phyloP scores from a whole-genome alignment of 257 asterid genomes.

The Rhazya stricta region DNA sequence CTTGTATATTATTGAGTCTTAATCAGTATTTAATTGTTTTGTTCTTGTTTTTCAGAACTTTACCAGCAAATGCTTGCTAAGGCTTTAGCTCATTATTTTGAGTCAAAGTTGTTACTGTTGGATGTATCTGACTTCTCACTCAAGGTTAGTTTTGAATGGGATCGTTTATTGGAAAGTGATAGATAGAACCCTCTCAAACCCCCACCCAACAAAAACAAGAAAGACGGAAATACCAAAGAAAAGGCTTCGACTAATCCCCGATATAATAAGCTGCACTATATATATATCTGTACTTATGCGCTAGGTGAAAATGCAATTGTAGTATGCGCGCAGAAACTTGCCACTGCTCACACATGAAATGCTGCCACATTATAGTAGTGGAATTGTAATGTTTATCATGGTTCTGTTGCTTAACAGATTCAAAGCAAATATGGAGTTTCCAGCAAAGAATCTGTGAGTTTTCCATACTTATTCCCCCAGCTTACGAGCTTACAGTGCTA shows the following conservation, averaged over 20 bases:
- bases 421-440: conserved; percentile 69
- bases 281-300: neutral
- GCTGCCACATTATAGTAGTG: neutral
- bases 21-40: neutral
- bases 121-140: conserved; percentile 66
- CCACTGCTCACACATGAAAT: no score
- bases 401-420: conserved; percentile 42
- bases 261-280: neutral
- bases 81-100: conserved; percentile 75
- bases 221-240: neutral
- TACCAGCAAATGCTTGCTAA: conserved; percentile 80
- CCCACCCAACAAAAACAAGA: neutral
- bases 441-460: conserved; percentile 54
- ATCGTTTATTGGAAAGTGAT: neutral
- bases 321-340: neutral
- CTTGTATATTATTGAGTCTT: neutral
- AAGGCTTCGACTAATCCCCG: no score
- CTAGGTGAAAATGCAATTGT: neutral
- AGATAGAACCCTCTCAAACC: neutral
- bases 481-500: neutral
- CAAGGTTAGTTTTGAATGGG: conserved; percentile 40
- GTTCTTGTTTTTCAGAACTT: conserved; percentile 39
- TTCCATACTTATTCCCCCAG: no score
- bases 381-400: conserved; percentile 10
- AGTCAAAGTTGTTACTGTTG: conserved; percentile 59